phyloP scores from a whole-genome alignment of 1,139 yeast species.

The Blastobotrys apis region DNA sequence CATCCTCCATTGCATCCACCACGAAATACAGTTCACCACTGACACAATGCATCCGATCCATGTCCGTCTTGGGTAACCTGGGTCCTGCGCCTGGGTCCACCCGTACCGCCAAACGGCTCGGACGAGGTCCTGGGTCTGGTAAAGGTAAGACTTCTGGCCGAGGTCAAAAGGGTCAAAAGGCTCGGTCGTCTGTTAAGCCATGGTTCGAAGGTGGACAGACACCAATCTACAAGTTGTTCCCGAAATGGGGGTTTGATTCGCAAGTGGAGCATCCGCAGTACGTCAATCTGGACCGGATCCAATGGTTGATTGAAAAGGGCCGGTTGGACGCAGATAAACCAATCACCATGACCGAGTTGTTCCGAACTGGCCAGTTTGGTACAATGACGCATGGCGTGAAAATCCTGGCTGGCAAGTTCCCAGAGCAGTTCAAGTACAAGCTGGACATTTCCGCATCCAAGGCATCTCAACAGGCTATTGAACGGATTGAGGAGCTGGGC shows the following conservation, averaged over 20 bases:
- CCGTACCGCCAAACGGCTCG: slow-evolving; percentile 60
- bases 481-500: slow-evolving; percentile 65
- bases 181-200: slow-evolving; percentile 82
- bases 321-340: slow-evolving; percentile 52
- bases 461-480: slow-evolving; percentile 73
- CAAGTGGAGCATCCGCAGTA: slow-evolving; percentile 33
- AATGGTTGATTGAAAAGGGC: slow-evolving; percentile 38
- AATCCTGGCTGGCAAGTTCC: slow-evolving; percentile 65
- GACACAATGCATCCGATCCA: no score
- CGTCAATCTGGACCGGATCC: slow-evolving; percentile 59
- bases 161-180: slow-evolving; percentile 99
- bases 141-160: slow-evolving; percentile 88
- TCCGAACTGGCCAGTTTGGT: slow-evolving; percentile 63
- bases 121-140: slow-evolving; percentile 96
- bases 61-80: slow-evolving; percentile 25
- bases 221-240: slow-evolving; percentile 82
- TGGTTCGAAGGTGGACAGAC: slow-evolving; percentile 99
- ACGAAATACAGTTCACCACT: no score
- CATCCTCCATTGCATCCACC: no score
- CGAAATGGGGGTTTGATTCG: slow-evolving; percentile 77
- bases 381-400: slow-evolving; percentile 76
- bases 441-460: slow-evolving; percentile 74
- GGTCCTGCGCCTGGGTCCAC: slow-evolving; percentile 34
- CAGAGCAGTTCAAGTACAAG: slow-evolving; percentile 44
- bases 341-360: slow-evolving; percentile 68